Conservation (phyloP, 805 yeast genomes). For the Wickerhamomyces rabaulensis region DNA sequence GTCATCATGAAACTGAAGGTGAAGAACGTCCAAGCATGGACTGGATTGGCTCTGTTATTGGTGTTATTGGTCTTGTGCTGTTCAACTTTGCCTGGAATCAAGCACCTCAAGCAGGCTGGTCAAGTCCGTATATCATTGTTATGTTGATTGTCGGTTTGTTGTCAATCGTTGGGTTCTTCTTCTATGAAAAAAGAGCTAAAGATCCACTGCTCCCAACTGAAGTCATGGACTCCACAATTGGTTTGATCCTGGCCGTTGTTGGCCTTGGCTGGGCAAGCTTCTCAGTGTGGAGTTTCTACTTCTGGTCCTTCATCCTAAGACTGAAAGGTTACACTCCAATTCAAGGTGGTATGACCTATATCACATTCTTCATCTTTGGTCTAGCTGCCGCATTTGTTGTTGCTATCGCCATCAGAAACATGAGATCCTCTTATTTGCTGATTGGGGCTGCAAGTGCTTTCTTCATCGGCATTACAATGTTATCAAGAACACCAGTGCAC, state of each 20-base stretch:
- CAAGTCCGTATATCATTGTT: constrained; percentile 48
- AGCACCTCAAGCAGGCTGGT: constrained; percentile 72
- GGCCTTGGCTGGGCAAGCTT: constrained; percentile 74
- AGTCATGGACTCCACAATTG: constrained; percentile 39
- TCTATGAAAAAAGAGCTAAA: constrained; percentile 38
- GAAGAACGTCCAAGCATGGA: constrained; percentile 33
- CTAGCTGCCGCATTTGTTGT: constrained; percentile 48
- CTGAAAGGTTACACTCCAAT: constrained; percentile 45
- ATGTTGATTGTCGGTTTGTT: constrained; percentile 47
- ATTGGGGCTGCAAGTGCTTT: constrained; percentile 49
- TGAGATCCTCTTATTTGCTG: constrained; percentile 47
- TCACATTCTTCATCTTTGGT: constrained; percentile 49
- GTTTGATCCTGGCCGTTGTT: constrained; percentile 44
- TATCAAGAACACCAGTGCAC: constrained; percentile 50
- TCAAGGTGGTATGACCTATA: constrained; percentile 39
- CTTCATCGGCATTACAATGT: constrained; percentile 45
- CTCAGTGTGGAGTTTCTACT: constrained; percentile 68
- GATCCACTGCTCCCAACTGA: constrained; percentile 52
- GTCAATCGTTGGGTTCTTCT: constrained; percentile 39
- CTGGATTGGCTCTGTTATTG: constrained; percentile 49
- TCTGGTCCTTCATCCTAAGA: constrained; percentile 45
- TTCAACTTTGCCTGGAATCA: constrained; percentile 72
- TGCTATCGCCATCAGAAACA: constrained; percentile 39
- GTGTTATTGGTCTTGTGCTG: constrained; percentile 54
- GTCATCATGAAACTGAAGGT: constrained; percentile 7